Percentiles rank a stretch among this genome's conserved stretches.
These are phyloP conservation scores for Penicillium egyptiacum DNA, from an alignment of 495 filamentous ascomycete species.

Conservation along the genomic window DNA sequence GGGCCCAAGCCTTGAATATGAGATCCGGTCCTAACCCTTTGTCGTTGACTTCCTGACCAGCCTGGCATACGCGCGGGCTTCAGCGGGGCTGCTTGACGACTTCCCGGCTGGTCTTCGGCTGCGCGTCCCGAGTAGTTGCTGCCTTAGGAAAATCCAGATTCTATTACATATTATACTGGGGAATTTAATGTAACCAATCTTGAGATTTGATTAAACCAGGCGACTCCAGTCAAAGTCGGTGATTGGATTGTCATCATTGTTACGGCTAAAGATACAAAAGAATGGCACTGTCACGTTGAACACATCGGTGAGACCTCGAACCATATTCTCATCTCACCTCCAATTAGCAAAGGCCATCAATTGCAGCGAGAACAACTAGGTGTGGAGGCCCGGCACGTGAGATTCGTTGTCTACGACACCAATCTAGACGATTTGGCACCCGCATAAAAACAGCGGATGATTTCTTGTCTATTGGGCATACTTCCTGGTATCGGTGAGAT, in stretches of 20 bases:
- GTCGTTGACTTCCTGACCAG: slow-evolving; percentile 86
- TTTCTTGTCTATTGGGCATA: slow-evolving; percentile 62
- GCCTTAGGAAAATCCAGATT: neutral
- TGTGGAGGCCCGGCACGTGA: slow-evolving; percentile 19
- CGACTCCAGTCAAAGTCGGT: slow-evolving; percentile 42
- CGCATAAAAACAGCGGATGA: slow-evolving; percentile 49
- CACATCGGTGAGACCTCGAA: slow-evolving; percentile 3
- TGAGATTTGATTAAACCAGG: slow-evolving; percentile 43
- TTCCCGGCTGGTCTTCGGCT: slow-evolving; percentile 70
- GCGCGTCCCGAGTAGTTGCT: slow-evolving; percentile 51
- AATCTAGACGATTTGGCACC: slow-evolving; percentile 55
- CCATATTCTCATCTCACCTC: slow-evolving; percentile 21
- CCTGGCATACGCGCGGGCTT: slow-evolving; percentile 70
- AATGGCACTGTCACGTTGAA: slow-evolving; percentile 29
- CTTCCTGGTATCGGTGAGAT: slow-evolving; percentile 69
- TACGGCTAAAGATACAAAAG: neutral
- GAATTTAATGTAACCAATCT: slow-evolving; percentile 33
- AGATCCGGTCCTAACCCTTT: slow-evolving; percentile 74
- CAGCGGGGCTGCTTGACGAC: slow-evolving; percentile 46
- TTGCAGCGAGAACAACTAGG: neutral
- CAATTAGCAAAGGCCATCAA: slow-evolving; percentile 11
- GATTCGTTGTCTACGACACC: slow-evolving; percentile 50
- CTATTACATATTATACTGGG: neutral
- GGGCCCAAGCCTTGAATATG: slow-evolving; percentile 81
- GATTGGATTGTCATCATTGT: slow-evolving; percentile 56